Evolutionary conservation across 345 rosid genomes (phyloP), one percentile per base, ranked within the genome.

Genomic region (Anacardium occidentale): DNA sequence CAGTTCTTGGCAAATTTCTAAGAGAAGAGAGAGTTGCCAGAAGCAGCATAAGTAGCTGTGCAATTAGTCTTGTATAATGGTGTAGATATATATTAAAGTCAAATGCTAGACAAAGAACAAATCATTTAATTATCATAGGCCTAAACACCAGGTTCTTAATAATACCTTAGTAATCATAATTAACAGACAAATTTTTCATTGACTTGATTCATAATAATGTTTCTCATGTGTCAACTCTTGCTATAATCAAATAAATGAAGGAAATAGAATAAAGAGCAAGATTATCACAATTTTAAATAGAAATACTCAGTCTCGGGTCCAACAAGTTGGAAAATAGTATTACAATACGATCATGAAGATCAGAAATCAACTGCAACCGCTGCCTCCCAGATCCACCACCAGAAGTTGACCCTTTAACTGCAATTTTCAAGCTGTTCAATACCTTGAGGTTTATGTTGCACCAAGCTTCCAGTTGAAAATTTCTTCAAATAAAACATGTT

Each of bases 311-410:
- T 80, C 53, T 85, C 85, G 37, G 85, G 85, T 71, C 85, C 84
- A 69, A 85, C 88, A 40, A 85, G 85, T 74, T 82, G 83, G 0
- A 79, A 70, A 55, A 80, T 82, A 45, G 88, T 84, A 67, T 85
- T 83, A 85, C 84, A 29, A 37, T 5, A 37, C 9, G 0, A 9
- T 37, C 42, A 37, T 37, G 42, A 37, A 37, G 8, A 37, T 37
- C 42, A 5, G 42, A 37, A 37, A 9, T 5, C 42, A 8, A 37
- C 42, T 6, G 42, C 42, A 37, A 37, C 42, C 1, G 9, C 48
- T 48, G 72, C 72, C 64, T 76, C 47, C 65, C 63, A 54, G 40
- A 25, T 20, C 78, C 74, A 12, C 64, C 65, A 47, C 62, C 13
- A 18, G 69, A 42, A 24, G 70, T 29, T 48, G 74, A 34, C 25